Evolutionary conservation across 2,329 filamentous ascomycete genomes (phyloP).

Genomic region (Neopestalotiopsis rosae): DNA sequence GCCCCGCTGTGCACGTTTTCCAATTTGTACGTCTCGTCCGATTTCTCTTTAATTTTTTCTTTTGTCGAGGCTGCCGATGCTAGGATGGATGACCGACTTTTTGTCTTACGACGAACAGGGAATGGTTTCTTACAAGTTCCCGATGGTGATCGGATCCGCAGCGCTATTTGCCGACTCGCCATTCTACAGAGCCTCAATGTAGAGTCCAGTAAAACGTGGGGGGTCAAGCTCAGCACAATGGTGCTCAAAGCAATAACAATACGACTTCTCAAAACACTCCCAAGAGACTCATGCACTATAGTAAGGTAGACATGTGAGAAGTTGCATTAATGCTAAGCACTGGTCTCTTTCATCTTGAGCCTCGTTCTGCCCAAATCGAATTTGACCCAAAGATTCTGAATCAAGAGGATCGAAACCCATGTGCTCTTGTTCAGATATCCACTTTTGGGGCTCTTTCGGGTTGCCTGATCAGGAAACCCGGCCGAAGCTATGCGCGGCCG

Average conservation of each 20-base stretch:
- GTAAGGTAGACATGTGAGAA: not conserved
- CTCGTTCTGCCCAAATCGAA: not conserved
- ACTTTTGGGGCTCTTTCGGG: not conserved
- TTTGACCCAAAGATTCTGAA: not conserved
- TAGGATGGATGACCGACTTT: not conserved
- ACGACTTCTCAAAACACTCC: not conserved
- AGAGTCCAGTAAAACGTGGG: not conserved
- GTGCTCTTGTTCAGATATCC: not conserved
- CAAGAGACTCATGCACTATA: not conserved
- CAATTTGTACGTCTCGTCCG: not conserved
- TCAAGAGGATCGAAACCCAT: not conserved
- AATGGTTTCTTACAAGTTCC: not conserved
- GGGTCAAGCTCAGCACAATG: not conserved
- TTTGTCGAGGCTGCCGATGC: not conserved
- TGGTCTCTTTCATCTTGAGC: not conserved
- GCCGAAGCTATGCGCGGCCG: not conserved
- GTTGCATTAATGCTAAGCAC: too few species aligned
- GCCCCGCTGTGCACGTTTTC: not conserved
- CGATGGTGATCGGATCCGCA: not conserved
- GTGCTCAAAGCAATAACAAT: not conserved
- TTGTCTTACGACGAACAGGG: not conserved
- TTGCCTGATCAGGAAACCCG: not conserved
- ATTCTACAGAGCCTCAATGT: not conserved
- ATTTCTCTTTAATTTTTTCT: not conserved
- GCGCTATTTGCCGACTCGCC: not conserved